Base-by-base conservation (phyloP, 805 yeast genomes). In the Alloascoidea hylecoeti region DNA sequence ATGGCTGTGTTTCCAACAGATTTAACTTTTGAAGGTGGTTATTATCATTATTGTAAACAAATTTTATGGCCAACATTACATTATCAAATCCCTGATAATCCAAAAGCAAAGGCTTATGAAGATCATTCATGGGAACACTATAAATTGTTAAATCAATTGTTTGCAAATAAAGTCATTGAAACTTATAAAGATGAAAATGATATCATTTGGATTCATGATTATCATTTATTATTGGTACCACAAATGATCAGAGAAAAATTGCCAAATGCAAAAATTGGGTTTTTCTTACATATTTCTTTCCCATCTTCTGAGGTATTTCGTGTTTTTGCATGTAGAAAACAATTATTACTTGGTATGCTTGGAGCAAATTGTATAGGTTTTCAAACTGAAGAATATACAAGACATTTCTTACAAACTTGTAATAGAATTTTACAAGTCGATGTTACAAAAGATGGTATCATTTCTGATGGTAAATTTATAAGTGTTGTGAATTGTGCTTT, bases 271-370 rank as follows among this genome's bases (percentile, higher is more conserved):
- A 75, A 79, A 44, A 86, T 92, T 47, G 96, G 96, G 0, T 81
- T 88, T 48, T 92, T 86, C 57, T 63, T 92, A 41, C 98, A 92
- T 51, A 83, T 89, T 13, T 81, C 97, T 1, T 89, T 89, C 62
- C 98, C 98, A 5, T 82, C 95, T 3, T 75, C 89, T 41, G 98
- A 89, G 55, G 95, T 89, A 2, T 92, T 88, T 58, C 68, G 97
- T 45, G 86, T 96, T 49, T 70, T 89, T 44, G 95, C 97, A 1
- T 92, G 84, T 49, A 69, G 98, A 49, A 76, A 73, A 37, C 70
- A 70, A 9, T 65, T 92, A 12, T 61, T 92, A n/a, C 66, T 70
- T 42, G 98, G 98, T 15, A 66, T 89, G 60, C 61, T 92, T 17
- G 97, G 95, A 9, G 86, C 97, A 1, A 85, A 84, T 52, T 73